Base-by-base conservation (phyloP, 257 asterid genomes). In the Penstemon newberryi region DNA sequence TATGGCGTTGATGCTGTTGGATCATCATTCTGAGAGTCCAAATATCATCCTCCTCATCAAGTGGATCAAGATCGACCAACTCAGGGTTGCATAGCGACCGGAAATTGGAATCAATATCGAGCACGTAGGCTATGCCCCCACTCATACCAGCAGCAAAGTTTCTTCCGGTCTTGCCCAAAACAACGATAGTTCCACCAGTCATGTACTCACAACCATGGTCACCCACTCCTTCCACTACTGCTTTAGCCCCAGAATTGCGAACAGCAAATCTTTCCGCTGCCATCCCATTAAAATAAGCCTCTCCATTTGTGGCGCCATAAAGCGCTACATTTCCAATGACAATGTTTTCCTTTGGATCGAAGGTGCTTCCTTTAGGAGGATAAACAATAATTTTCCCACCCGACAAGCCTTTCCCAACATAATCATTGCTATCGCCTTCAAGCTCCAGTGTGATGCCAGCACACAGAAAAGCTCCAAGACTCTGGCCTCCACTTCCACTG, bases 91-190 rank as follows among this genome's bases (percentile, higher is more conserved):
- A 94, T 66, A 80, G 90, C 10, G 95, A 85, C 60, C 56, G 77
- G 73, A 94, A 94, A 61, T 71, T 80, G 39, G 92, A 87, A 63
- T 83, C 93, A 65, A 74, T 78, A 77, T 94, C 96, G 53, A 94
- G 93, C 69, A 94, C 92, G 60, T 83, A 94, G n/a, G 99, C 96
- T 70, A 89, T 33, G 41, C 99, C 99, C 43, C 99, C 99, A 69
- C 99, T 94, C 99, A 94, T 94, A 45, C 99, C 99, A 67, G 98
- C 99, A 57, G 98, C 99, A 79, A 94, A 94, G 79, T 94, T 94
- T 73, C 98, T 82, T 41, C 99, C 99, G 4, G 96, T 87, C 79
- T 81, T 86, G 60, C 99, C 99, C 41, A 94, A 84, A 66, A 94
- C 90, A 54, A 94, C 98, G 65, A 94, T 89, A 44, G 78, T 87